These are phyloP conservation scores for Claviceps citrina DNA, from an alignment of 2,329 filamentous ascomycete genomes.

Conservation along the genomic window DNA sequence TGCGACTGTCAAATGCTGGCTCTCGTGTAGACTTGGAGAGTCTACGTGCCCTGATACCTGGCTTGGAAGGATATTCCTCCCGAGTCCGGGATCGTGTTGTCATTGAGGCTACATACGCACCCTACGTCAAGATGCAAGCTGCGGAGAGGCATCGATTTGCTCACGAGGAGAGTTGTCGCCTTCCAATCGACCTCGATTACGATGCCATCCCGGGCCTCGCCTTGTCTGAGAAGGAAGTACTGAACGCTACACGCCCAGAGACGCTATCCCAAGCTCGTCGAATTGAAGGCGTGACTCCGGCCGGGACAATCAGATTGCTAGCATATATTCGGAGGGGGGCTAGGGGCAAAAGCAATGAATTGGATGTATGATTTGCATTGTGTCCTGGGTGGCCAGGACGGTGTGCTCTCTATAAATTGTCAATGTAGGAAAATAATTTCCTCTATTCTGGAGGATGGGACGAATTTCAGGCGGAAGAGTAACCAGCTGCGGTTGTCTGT, in stretches of 20 bases:
- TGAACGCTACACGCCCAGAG: conserved; percentile 60
- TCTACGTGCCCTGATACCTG: conserved; percentile 43
- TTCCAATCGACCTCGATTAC: conserved; percentile 69
- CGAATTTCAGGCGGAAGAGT: too few species aligned
- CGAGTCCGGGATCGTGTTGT: conserved; percentile 53
- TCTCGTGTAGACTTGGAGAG: conserved; percentile 29
- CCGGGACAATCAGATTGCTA: conserved; percentile 45
- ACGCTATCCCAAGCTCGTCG: conserved; percentile 77
- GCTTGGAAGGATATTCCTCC: conserved; percentile 35
- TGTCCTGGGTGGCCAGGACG: too few species aligned
- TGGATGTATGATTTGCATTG: too few species aligned
- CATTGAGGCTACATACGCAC: conserved; percentile 75
- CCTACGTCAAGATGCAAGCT: conserved; percentile 64
- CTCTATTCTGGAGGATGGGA: too few species aligned
- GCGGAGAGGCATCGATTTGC: conserved; percentile 50
- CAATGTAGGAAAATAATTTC: too few species aligned
- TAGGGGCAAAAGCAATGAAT: too few species aligned
- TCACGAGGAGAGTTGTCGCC: conserved; percentile 57
- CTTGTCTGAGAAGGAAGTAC: conserved; percentile 57
- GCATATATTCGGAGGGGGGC: conserved; percentile 38
- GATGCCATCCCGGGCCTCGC: conserved; percentile 57
- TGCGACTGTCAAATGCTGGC: conserved; percentile 49
- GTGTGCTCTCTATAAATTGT: too few species aligned
- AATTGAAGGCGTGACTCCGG: conserved; percentile 62
- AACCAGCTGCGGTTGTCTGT: too few species aligned